phyloP scores from a whole-genome alignment of 352 stramenopile species.

The Pythium diclinum region DNA sequence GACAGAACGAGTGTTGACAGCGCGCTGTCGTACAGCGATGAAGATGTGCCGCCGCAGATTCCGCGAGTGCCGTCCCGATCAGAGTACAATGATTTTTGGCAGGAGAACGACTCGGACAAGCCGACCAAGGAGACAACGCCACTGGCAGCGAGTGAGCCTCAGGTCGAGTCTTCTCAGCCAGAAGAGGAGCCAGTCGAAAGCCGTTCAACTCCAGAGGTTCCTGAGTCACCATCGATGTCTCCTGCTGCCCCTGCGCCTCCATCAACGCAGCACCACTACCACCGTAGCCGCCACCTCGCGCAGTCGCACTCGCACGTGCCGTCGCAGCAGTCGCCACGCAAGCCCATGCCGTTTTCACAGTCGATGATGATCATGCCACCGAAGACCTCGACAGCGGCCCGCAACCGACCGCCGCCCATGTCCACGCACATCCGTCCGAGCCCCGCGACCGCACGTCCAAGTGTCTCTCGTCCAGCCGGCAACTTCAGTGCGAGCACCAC shows the following conservation, averaged over 20 bases:
- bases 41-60: background rate
- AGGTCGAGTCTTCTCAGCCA: background rate
- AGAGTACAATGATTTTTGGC: background rate
- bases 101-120: background rate
- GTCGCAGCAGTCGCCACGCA: slow-evolving; percentile 6
- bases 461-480: slow-evolving; percentile 4
- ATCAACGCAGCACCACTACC: background rate
- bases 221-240: background rate
- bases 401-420: slow-evolving; percentile 14
- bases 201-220: background rate
- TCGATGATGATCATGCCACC: slow-evolving; percentile 21
- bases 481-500: slow-evolving; percentile 1
- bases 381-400: slow-evolving; percentile 2
- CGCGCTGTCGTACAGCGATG: background rate
- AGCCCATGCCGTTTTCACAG: slow-evolving; percentile 21
- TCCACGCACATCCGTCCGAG: slow-evolving; percentile 24
- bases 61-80: background rate
- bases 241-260: background rate
- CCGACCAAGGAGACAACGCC: background rate
- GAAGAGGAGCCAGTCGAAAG: background rate
- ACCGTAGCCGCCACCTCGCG: slow-evolving; percentile 4
- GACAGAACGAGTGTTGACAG: background rate
- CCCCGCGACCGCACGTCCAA: slow-evolving; percentile 19
- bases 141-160: background rate
- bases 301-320: background rate